phyloP scores from a whole-genome alignment of 345 rosid genomes.

The Eucalyptus globulus region DNA sequence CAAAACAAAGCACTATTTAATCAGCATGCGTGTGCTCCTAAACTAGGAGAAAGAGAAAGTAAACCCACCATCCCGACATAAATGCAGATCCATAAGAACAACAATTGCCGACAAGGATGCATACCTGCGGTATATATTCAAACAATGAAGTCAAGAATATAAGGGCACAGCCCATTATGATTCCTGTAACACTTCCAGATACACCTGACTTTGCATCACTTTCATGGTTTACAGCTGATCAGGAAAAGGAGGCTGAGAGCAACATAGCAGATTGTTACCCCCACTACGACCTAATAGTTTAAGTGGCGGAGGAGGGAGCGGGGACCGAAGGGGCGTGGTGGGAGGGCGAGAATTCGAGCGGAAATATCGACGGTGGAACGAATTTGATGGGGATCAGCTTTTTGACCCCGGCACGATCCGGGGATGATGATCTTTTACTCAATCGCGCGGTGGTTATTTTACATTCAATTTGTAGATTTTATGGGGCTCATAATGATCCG shows the following conservation, averaged over 20 bases:
- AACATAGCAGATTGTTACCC: neutral
- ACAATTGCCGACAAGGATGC: constrained; percentile 1
- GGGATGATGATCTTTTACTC: neutral
- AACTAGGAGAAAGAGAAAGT: neutral
- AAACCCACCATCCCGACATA: neutral
- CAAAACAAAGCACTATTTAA: neutral
- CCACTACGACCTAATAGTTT: too few relatives aligned
- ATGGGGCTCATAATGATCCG: neutral
- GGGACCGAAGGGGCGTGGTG: neutral
- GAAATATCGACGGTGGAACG: neutral
- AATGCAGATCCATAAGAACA: neutral
- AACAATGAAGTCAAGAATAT: constrained; percentile 80
- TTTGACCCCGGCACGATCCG: neutral
- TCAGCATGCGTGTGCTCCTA: neutral
- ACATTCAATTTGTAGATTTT: neutral
- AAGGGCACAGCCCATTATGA: constrained; percentile 72
- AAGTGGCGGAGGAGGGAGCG: too few relatives aligned
- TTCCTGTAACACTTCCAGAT: constrained; percentile 71
- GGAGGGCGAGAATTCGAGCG: neutral
- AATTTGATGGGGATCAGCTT: neutral
- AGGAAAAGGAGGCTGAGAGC: constrained; percentile 76
- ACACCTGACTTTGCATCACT: constrained; percentile 91
- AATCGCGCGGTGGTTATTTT: neutral
- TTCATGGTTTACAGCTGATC: constrained; percentile 96
- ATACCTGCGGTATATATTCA: constrained; percentile 83